Evolutionary conservation across 192 early-diverging fungal genomes (phyloP).

Genomic region (Backusella luteola): DNA sequence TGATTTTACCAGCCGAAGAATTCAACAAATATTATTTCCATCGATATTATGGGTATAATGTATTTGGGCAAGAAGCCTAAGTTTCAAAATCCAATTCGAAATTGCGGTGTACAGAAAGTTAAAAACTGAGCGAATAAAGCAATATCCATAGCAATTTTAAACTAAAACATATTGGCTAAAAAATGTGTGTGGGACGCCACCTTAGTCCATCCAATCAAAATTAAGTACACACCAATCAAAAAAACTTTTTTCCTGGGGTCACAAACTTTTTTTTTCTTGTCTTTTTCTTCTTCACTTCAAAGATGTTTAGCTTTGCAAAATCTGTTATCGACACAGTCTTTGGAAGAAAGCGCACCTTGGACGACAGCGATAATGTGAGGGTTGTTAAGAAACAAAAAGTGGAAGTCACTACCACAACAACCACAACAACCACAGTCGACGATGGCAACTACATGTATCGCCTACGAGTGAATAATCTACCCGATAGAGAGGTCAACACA

Average conservation of each 20-base stretch:
- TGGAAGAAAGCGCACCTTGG: slow-evolving; percentile 16
- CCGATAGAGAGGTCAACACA: slow-evolving; percentile 8
- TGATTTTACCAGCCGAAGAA: not conserved
- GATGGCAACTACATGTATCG: slow-evolving; percentile 12
- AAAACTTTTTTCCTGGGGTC: slow-evolving; percentile 1
- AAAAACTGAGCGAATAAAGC: not conserved
- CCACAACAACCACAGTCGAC: not conserved
- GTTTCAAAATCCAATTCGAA: not conserved
- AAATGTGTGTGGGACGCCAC: not conserved
- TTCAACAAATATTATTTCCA: not conserved
- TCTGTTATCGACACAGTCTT: slow-evolving; percentile 19
- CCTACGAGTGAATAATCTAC: slow-evolving; percentile 26
- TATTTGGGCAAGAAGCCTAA: not conserved
- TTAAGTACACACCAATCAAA: not conserved
- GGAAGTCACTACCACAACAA: slow-evolving; percentile 5
- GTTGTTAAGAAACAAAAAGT: slow-evolving; percentile 18
- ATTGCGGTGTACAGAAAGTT: not conserved
- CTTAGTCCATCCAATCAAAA: not conserved
- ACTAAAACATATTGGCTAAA: not conserved
- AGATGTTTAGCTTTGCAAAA: slow-evolving; percentile 19
- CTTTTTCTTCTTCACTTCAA: not conserved
- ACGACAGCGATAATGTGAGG: slow-evolving; percentile 1
- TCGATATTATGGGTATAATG: not conserved
- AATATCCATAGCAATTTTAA: not conserved
- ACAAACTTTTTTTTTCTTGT: not conserved